A percentile compares a stretch with the other conserved stretches of the same genome.
These are phyloP conservation scores for Phycomyces nitens DNA, from an alignment of 192 early-diverging fungal species.

Conservation along the genomic window DNA sequence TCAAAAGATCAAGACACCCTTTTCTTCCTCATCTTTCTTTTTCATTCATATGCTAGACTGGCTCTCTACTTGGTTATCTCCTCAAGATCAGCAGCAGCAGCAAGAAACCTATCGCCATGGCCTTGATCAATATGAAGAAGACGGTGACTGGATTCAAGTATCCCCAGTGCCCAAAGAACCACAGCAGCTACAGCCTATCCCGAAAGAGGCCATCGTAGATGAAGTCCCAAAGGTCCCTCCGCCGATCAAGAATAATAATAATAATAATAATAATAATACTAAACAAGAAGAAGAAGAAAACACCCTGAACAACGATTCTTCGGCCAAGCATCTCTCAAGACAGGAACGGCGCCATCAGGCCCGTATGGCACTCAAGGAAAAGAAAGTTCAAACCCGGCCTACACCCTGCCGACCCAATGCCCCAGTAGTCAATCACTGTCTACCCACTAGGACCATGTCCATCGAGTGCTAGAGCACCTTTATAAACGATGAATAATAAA, in stretches of 20 bases:
- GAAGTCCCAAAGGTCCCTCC: neutral
- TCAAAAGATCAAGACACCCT: constrained; percentile 8
- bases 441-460: neutral
- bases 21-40: neutral
- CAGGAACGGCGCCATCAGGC: constrained; percentile 13
- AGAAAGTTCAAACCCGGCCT: constrained; percentile 6
- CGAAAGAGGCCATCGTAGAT: neutral
- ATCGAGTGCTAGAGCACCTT: neutral
- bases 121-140: constrained; percentile 3
- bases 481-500: no score
- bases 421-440: neutral
- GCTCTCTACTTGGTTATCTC: constrained; percentile 13
- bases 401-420: neutral
- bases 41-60: constrained; percentile 17
- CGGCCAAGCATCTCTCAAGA: constrained; percentile 10
- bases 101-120: constrained; percentile 11
- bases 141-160: constrained; percentile 18
- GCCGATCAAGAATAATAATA: neutral
- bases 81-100: constrained; percentile 9
- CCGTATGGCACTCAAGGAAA: constrained; percentile 5
- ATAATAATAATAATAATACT: no score
- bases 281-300: no score
- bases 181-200: neutral
- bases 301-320: neutral
- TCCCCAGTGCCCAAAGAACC: neutral